phyloP scores from a whole-genome alignment of 352 stramenopile species.

The Phytophthora palmivora region DNA sequence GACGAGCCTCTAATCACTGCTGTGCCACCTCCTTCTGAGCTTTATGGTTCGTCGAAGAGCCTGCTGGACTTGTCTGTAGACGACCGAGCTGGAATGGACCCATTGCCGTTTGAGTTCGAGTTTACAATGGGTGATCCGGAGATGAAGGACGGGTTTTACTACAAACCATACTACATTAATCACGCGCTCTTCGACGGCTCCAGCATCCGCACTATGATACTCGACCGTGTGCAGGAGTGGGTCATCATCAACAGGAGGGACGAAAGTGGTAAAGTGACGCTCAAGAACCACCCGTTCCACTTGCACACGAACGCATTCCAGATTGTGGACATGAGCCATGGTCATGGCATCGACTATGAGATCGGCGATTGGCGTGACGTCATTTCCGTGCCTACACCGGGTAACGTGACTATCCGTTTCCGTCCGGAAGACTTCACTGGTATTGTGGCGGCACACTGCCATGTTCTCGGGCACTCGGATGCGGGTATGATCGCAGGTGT shows the following conservation, averaged over 20 bases:
- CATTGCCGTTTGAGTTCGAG: constrained; percentile 55
- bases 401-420: constrained; percentile 87
- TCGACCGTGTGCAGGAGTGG: constrained; percentile 78
- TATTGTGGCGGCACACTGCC: constrained; percentile 74
- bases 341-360: constrained; percentile 70
- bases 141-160: constrained; percentile 68
- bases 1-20: constrained; percentile 38
- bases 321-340: constrained; percentile 76
- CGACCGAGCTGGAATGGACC: constrained; percentile 42
- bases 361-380: constrained; percentile 86
- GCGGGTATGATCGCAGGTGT: constrained; percentile 77
- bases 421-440: constrained; percentile 70
- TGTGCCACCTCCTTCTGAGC: constrained; percentile 42
- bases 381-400: constrained; percentile 72
- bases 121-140: constrained; percentile 59
- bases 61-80: constrained; percentile 42
- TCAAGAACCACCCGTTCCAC: constrained; percentile 88
- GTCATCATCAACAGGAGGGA: constrained; percentile 67
- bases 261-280: constrained; percentile 42
- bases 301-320: constrained; percentile 89
- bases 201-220: constrained; percentile 56
- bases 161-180: constrained; percentile 85
- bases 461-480: constrained; percentile 84
- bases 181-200: constrained; percentile 56
- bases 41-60: constrained; percentile 52